Percentiles rank a stretch among this genome's conserved stretches.
These are phyloP conservation scores for Trichophaea hybrida DNA, from an alignment of 2,329 filamentous ascomycete species.

Conservation along the genomic window DNA sequence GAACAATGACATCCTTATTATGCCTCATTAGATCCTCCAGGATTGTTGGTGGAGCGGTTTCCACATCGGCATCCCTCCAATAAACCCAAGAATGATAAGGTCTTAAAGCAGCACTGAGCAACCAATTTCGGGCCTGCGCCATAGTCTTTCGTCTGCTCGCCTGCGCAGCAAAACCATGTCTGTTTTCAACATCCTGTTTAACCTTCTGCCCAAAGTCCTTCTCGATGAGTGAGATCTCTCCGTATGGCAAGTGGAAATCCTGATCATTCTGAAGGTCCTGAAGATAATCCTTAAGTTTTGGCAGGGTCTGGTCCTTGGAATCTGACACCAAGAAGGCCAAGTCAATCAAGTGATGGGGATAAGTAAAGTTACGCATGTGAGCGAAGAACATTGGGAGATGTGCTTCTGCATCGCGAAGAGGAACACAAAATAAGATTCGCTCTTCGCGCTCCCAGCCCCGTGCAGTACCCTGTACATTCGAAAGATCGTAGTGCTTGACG, in stretches of 20 bases:
- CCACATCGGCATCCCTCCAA: conserved; percentile 96
- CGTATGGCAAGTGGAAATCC: conserved; percentile 69
- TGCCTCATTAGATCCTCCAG: conserved; percentile 96
- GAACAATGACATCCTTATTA: conserved; percentile 96
- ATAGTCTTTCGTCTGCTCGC: conserved; percentile 88
- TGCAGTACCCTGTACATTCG: conserved; percentile 77
- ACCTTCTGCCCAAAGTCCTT: conserved; percentile 99
- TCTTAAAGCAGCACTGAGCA: conserved; percentile 78
- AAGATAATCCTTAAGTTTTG: conserved; percentile 59
- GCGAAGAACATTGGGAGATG: conserved; percentile 97
- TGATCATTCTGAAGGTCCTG: conserved; percentile 65
- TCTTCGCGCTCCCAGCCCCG: conserved; percentile 94
- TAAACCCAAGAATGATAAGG: conserved; percentile 99
- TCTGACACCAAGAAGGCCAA: conserved; percentile 94
- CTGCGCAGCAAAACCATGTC: conserved; percentile 93
- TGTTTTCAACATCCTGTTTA: conserved; percentile 91
- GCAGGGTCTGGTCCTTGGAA: conserved; percentile 80
- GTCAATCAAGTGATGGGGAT: conserved; percentile 91
- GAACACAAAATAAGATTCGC: conserved; percentile 85
- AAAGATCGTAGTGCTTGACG: conserved; percentile 90
- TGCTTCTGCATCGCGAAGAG: conserved; percentile 77
- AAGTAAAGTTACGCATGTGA: conserved; percentile 92
- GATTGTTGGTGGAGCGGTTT: conserved; percentile 93
- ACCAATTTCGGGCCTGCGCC: conserved; percentile 95
- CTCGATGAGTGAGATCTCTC: conserved; percentile 93